phyloP scores from a whole-genome alignment of 495 filamentous ascomycete species.

The Podospora anserina region DNA sequence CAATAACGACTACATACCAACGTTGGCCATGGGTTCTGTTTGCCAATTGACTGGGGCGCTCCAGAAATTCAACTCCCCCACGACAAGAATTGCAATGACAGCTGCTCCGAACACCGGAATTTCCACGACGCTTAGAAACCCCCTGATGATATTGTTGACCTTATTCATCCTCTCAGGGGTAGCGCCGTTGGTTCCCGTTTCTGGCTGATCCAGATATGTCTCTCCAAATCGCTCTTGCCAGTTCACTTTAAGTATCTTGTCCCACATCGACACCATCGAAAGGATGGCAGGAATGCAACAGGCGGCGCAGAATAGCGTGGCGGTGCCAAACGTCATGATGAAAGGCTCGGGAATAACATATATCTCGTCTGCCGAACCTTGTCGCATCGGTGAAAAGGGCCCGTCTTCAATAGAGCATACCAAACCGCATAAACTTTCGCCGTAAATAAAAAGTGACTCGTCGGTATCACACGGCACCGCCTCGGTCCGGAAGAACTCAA shows the following conservation, averaged over 20 bases:
- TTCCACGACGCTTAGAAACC: slow-evolving; percentile 48
- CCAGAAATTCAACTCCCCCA: slow-evolving; percentile 59
- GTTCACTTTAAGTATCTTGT: slow-evolving; percentile 57
- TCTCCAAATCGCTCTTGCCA: slow-evolving; percentile 44
- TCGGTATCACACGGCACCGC: slow-evolving; percentile 41
- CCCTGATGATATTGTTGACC: slow-evolving; percentile 44
- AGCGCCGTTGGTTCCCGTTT: slow-evolving; percentile 51
- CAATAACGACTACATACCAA: slow-evolving; percentile 42
- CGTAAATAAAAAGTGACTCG: slow-evolving; percentile 39
- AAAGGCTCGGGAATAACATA: slow-evolving; percentile 54
- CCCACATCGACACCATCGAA: slow-evolving; percentile 55
- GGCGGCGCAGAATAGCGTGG: slow-evolving; percentile 54
- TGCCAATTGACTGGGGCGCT: slow-evolving; percentile 49
- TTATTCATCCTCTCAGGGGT: slow-evolving; percentile 47
- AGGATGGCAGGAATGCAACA: slow-evolving; percentile 60
- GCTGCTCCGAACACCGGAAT: slow-evolving; percentile 53
- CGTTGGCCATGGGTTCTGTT: slow-evolving; percentile 53
- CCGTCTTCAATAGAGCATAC: slow-evolving; percentile 39
- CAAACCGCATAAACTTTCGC: slow-evolving; percentile 37
- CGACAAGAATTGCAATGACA: slow-evolving; percentile 52
- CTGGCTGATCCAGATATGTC: slow-evolving; percentile 39
- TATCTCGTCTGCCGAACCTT: slow-evolving; percentile 50
- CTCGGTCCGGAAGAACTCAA: slow-evolving; percentile 55
- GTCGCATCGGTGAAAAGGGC: slow-evolving; percentile 49
- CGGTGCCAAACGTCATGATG: slow-evolving; percentile 50